Evolutionary conservation across 2,329 filamentous ascomycete species (phyloP).

Genomic region (Aureobasidium zeae): DNA sequence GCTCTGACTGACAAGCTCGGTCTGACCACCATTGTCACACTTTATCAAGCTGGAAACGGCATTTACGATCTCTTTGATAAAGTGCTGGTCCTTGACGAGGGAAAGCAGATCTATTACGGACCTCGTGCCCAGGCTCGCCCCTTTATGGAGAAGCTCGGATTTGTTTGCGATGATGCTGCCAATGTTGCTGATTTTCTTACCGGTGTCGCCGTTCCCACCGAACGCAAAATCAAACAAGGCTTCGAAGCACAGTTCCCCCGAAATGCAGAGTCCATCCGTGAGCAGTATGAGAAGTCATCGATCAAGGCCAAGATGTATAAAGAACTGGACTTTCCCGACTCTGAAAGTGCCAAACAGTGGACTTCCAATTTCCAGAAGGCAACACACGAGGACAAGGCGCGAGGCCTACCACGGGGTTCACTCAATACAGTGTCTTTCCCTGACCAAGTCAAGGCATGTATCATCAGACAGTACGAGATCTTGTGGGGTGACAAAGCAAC

Average conservation of each 20-base stretch:
- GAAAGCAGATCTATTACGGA: conserved; percentile 58
- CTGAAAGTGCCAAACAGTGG: conserved; percentile 38
- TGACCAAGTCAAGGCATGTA: conserved; percentile 47
- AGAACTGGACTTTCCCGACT: conserved; percentile 50
- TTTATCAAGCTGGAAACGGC: conserved; percentile 62
- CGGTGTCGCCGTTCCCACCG: conserved; percentile 50
- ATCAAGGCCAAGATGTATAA: conserved; percentile 43
- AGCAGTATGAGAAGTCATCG: conserved; percentile 43
- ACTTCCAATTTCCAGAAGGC: conserved; percentile 48
- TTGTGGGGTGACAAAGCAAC: conserved; percentile 56
- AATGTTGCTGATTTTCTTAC: conserved; percentile 60
- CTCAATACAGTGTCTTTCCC: conserved; percentile 48
- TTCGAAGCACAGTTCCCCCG: conserved; percentile 38
- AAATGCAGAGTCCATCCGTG: conserved; percentile 37
- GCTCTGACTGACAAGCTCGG: conserved; percentile 55
- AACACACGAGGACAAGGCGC: conserved; percentile 47
- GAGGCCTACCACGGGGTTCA: conserved; percentile 44
- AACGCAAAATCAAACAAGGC: conserved; percentile 36
- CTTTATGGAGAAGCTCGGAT: conserved; percentile 58
- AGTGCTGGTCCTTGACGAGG: conserved; percentile 57
- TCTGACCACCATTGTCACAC: conserved; percentile 51
- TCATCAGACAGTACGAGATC: conserved; percentile 55
- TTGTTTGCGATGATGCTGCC: conserved; percentile 51
- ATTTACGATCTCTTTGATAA: conserved; percentile 65
- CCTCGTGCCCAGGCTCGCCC: conserved; percentile 48